Conservation (phyloP, 2,329 filamentous ascomycete genomes). For the Dothidotthia symphoricarpi region DNA sequence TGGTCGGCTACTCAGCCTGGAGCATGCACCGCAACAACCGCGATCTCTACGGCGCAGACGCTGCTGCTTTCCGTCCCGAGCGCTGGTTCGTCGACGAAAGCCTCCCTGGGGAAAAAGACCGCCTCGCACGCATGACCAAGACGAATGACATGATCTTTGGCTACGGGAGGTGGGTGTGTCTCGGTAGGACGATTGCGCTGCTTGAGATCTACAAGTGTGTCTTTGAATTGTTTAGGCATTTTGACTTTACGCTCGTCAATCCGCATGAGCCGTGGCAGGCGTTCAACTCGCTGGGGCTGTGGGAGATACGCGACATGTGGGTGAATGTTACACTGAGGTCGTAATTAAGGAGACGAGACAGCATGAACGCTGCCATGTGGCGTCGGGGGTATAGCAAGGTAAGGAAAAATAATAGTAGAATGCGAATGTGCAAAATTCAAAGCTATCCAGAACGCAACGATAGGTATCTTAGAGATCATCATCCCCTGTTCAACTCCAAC, state of each 20-base stretch:
- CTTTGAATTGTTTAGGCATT: conserved; percentile 42
- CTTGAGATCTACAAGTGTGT: conserved; percentile 44
- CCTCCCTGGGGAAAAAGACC: conserved; percentile 19
- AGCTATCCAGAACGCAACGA: neutral
- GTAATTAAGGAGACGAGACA: no score
- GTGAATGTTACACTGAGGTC: conserved; percentile 28
- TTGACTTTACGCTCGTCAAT: conserved; percentile 35
- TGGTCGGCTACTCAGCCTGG: conserved; percentile 36
- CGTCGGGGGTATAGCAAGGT: no score
- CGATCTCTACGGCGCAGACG: conserved; percentile 41
- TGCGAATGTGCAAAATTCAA: no score
- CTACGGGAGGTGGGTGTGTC: conserved; percentile 37
- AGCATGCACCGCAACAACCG: conserved; percentile 35
- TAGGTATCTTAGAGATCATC: neutral
- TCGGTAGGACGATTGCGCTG: conserved; percentile 36
- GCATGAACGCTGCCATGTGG: no score
- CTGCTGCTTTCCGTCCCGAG: conserved; percentile 50
- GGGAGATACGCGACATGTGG: conserved; percentile 34
- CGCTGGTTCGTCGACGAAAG: conserved; percentile 45
- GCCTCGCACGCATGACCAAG: conserved; percentile 31
- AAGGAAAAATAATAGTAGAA: no score
- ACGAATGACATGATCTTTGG: conserved; percentile 41
- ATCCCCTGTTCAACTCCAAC: neutral
- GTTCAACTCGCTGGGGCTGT: conserved; percentile 29
- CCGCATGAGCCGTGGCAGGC: conserved; percentile 32